phyloP scores from a whole-genome alignment of 1,139 yeast species.

The Zygosaccharomyces sapae region DNA sequence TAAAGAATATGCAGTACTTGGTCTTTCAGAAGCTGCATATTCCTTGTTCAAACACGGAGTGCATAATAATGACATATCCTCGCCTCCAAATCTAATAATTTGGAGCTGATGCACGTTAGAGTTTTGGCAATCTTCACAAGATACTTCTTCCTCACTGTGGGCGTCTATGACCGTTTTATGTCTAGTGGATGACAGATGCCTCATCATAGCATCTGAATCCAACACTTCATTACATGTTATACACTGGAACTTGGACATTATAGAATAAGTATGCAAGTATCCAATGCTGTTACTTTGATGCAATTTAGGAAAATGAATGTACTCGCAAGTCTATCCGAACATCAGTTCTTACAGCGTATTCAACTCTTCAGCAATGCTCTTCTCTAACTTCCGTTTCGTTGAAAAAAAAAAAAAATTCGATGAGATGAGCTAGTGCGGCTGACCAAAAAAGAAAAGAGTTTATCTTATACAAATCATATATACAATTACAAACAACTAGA shows the following conservation, averaged over 20 bases:
- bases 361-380: background rate
- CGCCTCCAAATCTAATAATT: constrained; percentile 52
- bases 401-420: background rate
- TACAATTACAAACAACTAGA: too few relatives aligned
- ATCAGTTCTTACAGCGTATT: background rate
- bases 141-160: constrained; percentile 41
- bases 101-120: constrained; percentile 51
- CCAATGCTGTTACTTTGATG: background rate
- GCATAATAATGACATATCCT: constrained; percentile 52
- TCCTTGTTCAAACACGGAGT: constrained; percentile 45
- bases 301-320: background rate
- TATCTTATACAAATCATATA: too few relatives aligned
- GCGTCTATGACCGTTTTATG: constrained; percentile 47
- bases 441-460: background rate
- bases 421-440: background rate
- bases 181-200: constrained; percentile 50
- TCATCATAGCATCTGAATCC: constrained; percentile 37
- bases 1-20: constrained; percentile 49
- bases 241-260: constrained; percentile 30
- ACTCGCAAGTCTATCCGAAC: background rate
- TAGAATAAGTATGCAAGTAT: background rate
- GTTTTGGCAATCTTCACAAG: constrained; percentile 57
- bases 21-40: constrained; percentile 36
- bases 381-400: background rate
- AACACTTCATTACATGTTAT: constrained; percentile 32